Evolutionary conservation across 345 rosid genomes (phyloP), one percentile per base, ranked within the genome.

Genomic region (Sonneratia caseolaris): DNA sequence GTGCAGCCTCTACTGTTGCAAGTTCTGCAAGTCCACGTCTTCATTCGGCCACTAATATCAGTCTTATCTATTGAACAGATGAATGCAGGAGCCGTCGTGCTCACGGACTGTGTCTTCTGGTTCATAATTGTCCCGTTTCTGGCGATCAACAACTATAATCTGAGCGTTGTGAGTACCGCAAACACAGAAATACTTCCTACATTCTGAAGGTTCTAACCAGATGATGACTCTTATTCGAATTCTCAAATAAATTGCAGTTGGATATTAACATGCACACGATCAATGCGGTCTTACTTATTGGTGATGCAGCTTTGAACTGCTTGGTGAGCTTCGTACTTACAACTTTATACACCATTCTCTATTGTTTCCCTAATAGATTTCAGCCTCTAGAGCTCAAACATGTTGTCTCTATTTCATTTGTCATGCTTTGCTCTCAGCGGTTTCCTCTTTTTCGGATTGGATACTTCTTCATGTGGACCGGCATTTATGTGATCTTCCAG

Each of bases 81-180:
- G 87, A 90, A 83, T 85, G 99, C 96, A 66, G 99, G 99, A 21
- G 92, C 98, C 35, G 99, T 95, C 75, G 75, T 95, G 86, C 91
- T 95, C 68, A 92, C 99, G 2, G 99, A 95, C 78, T 86, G 83
- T 74, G 97, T 92, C 73, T 95, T 95, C 66, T 95, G 99, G 99
- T 84, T 95, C 83, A 81, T 95, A 77, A 77, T 95, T 62, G 96
- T 89, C 71, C 99, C 99, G 40, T 90, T 90, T 80, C 96, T 95
- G 74, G 91, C 88, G 67, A 81, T 88, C 69, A 89, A 86, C 65
- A 93, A 92, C 72, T 90, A 86, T 73, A 79, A 81, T 51, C 84
- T 95, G 47, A 92, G 82, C 71, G 76, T 84, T 72, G 99, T 95
- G 84, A 88, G 99, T 77, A 62, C 40, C 51, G 3, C 32, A 14